Evolutionary conservation across 352 stramenopile species (phyloP), one percentile per base, ranked within the genome.

Genomic region (Pythium periplocum): DNA sequence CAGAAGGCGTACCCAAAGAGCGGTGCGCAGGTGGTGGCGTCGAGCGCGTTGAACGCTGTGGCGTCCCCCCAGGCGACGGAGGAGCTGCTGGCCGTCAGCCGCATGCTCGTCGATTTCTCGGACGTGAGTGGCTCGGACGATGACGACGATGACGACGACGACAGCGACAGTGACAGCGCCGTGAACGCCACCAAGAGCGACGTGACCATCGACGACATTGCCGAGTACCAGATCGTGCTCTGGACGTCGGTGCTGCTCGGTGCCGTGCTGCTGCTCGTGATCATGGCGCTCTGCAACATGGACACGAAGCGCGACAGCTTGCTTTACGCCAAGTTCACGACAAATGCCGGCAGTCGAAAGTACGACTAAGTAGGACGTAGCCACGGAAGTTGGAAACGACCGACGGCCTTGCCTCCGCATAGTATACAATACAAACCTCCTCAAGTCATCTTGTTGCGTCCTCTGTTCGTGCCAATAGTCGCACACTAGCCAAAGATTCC

Each of bases 301-400:
- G 71, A 93, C 48, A 64, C 73, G 4, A 67, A 69, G 12, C 82
- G 78, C 31, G 84, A 94, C 66, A 91, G 75, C 59, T 63, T 94
- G 50, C 69, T 94, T 7, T 90, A 90, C 58, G 84, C 83, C 73
- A 94, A 94, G 72, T 94, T 94, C 57, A 84, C 73, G 44, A 73
- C 77, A 3, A 66, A 82, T 55, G 62, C 69, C 37, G 76, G 63
- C 51, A 50, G 69, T 48, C 75, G 72, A 36, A 87, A 87, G 61
- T 69, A 53, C 36, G 75, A 84, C 51, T 87, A 76, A 71, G 51
- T 53, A 35, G 17, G 17, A 26, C 17, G 17, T 26, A 26, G 17
- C 17, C 17, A 26, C 17, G 17, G 17, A 26, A 26, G 17, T 26
- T 26, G 17, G 17, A 26, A 26, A 26, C 17, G 17, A 26, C 17